phyloP scores from a whole-genome alignment of 169 alveolate genomes.

The Cystoisospora suis region DNA sequence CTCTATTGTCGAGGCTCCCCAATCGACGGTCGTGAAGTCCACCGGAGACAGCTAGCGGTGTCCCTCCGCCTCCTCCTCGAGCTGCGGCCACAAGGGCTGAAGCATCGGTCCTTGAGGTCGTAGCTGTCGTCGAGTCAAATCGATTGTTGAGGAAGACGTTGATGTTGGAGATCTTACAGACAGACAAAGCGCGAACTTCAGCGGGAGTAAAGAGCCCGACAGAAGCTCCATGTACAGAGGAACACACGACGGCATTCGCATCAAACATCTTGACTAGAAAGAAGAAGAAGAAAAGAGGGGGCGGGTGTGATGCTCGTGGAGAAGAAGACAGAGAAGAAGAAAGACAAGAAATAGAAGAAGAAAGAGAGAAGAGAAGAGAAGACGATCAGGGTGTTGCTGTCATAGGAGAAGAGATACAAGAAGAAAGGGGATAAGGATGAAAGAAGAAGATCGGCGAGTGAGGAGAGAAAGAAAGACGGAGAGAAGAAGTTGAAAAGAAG shows the following conservation, averaged over 20 bases:
- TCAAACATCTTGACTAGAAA: neutral
- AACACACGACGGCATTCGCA: conserved; percentile 1
- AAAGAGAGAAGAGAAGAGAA: neutral
- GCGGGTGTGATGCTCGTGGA: neutral
- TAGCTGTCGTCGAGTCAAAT: neutral
- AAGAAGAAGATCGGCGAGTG: neutral
- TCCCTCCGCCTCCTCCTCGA: conserved; percentile 40
- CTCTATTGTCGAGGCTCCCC: conserved; percentile 58
- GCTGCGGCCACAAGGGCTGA: conserved; percentile 13
- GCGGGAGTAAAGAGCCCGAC: neutral
- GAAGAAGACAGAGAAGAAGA: neutral
- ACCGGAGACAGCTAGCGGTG: conserved; percentile 32
- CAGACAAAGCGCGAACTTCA: neutral
- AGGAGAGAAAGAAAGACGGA: neutral
- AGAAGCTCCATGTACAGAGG: conserved; percentile 27
- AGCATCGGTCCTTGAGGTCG: conserved; percentile 20
- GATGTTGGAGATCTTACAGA: neutral
- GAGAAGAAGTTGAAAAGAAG: neutral
- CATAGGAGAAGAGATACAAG: neutral
- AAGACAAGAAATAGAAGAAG: neutral
- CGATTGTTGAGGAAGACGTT: neutral
- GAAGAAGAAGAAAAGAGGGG: neutral
- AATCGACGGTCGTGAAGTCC: conserved; percentile 53
- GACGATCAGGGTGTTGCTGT: neutral
- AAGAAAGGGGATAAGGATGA: neutral